Evolutionary conservation across 2,329 filamentous ascomycete species (phyloP), one percentile per base, ranked within the genome.

Genomic region (Nemania sp.): DNA sequence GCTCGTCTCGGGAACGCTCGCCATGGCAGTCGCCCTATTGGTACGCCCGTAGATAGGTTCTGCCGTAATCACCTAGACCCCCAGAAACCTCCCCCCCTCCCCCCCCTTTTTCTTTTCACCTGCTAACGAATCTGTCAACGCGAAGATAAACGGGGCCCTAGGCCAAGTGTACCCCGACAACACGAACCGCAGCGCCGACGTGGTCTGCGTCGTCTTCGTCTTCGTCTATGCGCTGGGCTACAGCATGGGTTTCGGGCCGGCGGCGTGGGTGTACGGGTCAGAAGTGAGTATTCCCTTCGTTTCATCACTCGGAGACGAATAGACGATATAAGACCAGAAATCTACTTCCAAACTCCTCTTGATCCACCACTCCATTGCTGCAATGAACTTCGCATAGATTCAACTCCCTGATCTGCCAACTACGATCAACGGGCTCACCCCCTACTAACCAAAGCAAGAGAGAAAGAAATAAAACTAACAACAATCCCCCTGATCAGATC

Each of bases 181-280:
- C 64, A 71, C 71, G 6, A 84, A 79, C 70, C 74, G 72, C 12
- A 74, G 70, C 0, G 76, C 83, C 0, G 81, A 86, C 69, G 77
- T 80, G 46, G 69, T 76, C 3, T 85, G 83, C 66, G 78, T 85
- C 20, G 73, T 80, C 11, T 85, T 85, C 67, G 81, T 86, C 42
- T 86, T 86, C 68, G 73, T 86, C 45, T 87, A 84, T 68, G 81
- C 83, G 7, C 76, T 86, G 52, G 83, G 83, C 0, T 86, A 84
- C 67, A 84, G 81, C 52, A 75, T 86, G 62, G 82, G 83, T 0
- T 84, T 86, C 45, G 83, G 83, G 0, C 82, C 83, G 0, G 79
- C 82, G 0, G 77, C 82, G 0, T 87, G 83, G 83, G 81, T 86
- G 0, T 86, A 86, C 62, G 81, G 81, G n/a, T 79, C 82, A 0